Percentiles rank a stretch among this genome's conserved stretches.
Conservation (phyloP, 148 eudicot species). For the Pouteria glomerata region DNA sequence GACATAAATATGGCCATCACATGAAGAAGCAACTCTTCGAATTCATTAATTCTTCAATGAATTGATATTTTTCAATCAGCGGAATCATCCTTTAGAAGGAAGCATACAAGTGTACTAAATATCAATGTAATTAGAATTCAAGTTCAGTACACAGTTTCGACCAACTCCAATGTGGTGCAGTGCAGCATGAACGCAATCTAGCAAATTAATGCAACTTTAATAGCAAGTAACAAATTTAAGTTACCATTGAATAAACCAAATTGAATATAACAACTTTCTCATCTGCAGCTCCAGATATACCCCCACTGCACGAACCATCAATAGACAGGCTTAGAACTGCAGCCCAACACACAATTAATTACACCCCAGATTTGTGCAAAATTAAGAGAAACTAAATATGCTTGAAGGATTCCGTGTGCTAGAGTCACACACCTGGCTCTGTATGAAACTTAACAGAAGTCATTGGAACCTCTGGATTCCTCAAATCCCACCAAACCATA, state of each 20-base stretch:
- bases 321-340: slow-evolving; percentile 69
- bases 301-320: slow-evolving; percentile 71
- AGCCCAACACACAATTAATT: slow-evolving; percentile 12
- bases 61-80: neutral
- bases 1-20: neutral
- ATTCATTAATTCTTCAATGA: neutral
- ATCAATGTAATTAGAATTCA: neutral
- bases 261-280: slow-evolving; percentile 58
- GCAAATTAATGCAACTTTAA: neutral
- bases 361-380: slow-evolving; percentile 1
- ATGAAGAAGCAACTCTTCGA: neutral
- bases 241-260: slow-evolving; percentile 55
- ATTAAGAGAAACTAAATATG: neutral
- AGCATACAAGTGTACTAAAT: neutral
- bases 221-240: neutral
- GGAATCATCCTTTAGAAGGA: slow-evolving; percentile 1
- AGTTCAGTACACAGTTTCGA: neutral
- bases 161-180: neutral
- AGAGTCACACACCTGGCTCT: slow-evolving; percentile 56
- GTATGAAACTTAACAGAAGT: slow-evolving; percentile 66
- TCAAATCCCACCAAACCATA: slow-evolving; percentile 84
- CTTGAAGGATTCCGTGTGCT: neutral
- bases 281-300: slow-evolving; percentile 83
- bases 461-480: slow-evolving; percentile 59
- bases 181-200: neutral